phyloP scores from a whole-genome alignment of 225 moss, liverwort and hornwort genomes.

The Physcomitrium patens region DNA sequence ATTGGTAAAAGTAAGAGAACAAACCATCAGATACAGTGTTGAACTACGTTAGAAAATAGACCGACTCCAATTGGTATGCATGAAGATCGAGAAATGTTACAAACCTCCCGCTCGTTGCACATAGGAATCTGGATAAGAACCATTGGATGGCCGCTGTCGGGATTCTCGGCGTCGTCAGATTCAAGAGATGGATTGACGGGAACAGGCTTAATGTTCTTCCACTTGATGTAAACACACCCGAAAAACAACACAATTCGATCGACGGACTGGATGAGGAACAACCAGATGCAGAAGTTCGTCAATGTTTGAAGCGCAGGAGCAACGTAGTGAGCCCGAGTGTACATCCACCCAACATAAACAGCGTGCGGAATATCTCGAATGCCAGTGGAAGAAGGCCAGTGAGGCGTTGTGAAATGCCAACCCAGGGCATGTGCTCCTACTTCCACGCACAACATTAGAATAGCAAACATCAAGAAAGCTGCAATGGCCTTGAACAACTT shows the following conservation, averaged over 20 bases:
- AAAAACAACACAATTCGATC: constrained; percentile 82
- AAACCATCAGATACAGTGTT: not conserved
- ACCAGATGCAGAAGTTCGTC: constrained; percentile 80
- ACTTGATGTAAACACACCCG: constrained; percentile 85
- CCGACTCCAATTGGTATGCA: not conserved
- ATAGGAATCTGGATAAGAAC: constrained; percentile 95
- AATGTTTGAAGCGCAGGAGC: constrained; percentile 78
- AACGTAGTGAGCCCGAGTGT: constrained; percentile 57
- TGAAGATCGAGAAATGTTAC: constrained; percentile 24
- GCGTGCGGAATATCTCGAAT: constrained; percentile 50
- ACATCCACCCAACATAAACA: constrained; percentile 55
- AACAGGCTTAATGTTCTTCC: constrained; percentile 72
- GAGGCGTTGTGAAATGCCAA: constrained; percentile 86
- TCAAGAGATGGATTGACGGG: constrained; percentile 69
- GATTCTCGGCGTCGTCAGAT: constrained; percentile 80
- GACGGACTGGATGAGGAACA: constrained; percentile 90
- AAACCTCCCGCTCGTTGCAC: constrained; percentile 99
- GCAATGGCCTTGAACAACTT: constrained; percentile 88
- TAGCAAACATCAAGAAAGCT: constrained; percentile 85
- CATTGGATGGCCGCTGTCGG: constrained; percentile 85
- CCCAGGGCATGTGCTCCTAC: constrained; percentile 84
- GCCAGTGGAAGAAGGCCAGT: constrained; percentile 48
- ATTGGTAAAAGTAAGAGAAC: not conserved
- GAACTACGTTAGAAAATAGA: not conserved
- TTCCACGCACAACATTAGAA: constrained; percentile 86